A percentile compares a stretch with the other conserved stretches of the same genome.
Evolutionary conservation across 164 flowering plant species (phyloP).

Genomic region (Kingdonia uniflora): DNA sequence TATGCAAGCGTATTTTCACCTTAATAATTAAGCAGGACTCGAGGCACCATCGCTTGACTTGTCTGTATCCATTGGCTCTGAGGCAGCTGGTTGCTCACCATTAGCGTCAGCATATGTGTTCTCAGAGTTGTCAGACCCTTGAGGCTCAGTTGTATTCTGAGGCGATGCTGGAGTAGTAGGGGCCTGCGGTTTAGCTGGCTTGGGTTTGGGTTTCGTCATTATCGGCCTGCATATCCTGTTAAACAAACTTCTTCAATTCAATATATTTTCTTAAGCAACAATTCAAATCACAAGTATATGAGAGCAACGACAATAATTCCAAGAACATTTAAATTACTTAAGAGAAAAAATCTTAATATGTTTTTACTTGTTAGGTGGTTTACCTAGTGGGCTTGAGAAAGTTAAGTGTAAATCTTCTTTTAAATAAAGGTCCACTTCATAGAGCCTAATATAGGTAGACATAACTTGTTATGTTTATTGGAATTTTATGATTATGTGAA

Average conservation of each 20-base stretch:
- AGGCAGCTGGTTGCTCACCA: slow-evolving; percentile 44
- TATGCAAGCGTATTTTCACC: neutral
- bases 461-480: too few species aligned
- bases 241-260: neutral
- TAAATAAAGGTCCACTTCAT: too few species aligned
- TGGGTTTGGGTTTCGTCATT: slow-evolving; percentile 76
- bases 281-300: neutral
- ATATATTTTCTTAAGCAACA: neutral
- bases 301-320: neutral
- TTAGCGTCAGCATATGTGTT: slow-evolving; percentile 23
- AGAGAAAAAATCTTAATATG: too few species aligned
- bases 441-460: too few species aligned
- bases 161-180: slow-evolving; percentile 31
- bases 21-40: slow-evolving; percentile 15
- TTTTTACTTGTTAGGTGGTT: too few species aligned
- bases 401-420: too few species aligned
- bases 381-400: too few species aligned
- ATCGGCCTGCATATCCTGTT: slow-evolving; percentile 75
- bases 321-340: neutral
- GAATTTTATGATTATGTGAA: too few species aligned
- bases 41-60: slow-evolving; percentile 24
- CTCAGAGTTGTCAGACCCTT: slow-evolving; percentile 26
- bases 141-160: slow-evolving; percentile 29
- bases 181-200: slow-evolving; percentile 47
- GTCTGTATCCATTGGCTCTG: slow-evolving; percentile 76